Evolutionary conservation across 2,329 filamentous ascomycete species (phyloP).

Genomic region (Tricladium varicosporioides): DNA sequence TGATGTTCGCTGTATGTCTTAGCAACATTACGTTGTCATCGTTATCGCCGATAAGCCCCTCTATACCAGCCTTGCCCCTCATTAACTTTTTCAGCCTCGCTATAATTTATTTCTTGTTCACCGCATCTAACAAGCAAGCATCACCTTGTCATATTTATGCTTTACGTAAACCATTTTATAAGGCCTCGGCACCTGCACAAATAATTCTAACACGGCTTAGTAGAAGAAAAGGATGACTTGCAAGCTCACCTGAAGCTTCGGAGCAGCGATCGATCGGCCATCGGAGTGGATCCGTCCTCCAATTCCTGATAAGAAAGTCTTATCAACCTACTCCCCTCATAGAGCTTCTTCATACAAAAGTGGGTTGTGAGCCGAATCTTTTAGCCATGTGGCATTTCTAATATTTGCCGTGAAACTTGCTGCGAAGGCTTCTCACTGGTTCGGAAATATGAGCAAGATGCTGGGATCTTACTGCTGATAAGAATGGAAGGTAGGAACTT

Average conservation of each 20-base stretch:
- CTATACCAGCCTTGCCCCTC: background rate
- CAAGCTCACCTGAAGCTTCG: background rate
- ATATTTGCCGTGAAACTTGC: background rate
- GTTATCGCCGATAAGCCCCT: conserved; percentile 7
- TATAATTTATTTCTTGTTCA: background rate
- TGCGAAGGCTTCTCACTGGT: too few relatives aligned
- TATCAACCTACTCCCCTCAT: background rate
- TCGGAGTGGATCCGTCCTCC: conserved; percentile 1
- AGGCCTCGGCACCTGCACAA: too few relatives aligned
- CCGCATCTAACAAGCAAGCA: too few relatives aligned
- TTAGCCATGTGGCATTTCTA: background rate
- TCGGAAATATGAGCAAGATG: too few relatives aligned
- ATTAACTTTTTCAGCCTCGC: background rate
- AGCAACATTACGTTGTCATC: conserved; percentile 11
- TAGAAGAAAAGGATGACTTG: background rate
- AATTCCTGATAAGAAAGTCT: conserved; percentile 3
- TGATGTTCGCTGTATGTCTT: background rate
- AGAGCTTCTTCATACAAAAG: background rate
- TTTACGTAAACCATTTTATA: background rate
- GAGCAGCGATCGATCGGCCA: background rate
- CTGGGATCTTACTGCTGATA: too few relatives aligned
- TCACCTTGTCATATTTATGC: too few relatives aligned
- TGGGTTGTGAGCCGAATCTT: background rate
- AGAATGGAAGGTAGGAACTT: too few relatives aligned
- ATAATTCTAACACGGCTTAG: background rate